Conservation (phyloP, 345 rosid species). For the Eucalyptus sideroxylon region DNA sequence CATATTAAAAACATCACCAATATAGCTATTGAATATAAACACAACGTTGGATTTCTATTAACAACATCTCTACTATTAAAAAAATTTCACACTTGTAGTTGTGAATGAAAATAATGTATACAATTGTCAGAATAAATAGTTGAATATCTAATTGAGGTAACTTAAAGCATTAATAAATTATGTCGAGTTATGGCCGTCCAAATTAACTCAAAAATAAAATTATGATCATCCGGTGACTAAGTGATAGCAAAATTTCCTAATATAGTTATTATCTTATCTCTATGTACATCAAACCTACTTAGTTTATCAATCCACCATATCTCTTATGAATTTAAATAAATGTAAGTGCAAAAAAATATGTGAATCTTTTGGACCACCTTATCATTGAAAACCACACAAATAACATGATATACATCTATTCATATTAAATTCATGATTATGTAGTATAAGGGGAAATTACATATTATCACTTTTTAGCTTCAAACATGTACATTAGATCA, state of each 20-base stretch:
- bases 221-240: not conserved
- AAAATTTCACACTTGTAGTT: not conserved
- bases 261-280: no score
- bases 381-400: no score
- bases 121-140: not conserved
- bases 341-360: no score
- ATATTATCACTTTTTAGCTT: fast-evolving
- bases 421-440: no score
- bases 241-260: no score
- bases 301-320: no score
- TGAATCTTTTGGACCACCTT: no score
- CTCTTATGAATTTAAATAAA: no score
- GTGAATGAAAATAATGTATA: not conserved
- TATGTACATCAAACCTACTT: no score
- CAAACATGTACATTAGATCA: fast-evolving
- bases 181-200: not conserved
- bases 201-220: not conserved
- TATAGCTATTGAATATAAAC: no score
- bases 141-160: not conserved
- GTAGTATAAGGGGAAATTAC: no score
- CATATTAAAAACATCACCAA: not conserved
- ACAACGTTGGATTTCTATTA: not conserved
- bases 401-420: no score
- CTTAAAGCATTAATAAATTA: not conserved
- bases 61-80: not conserved